phyloP scores from a whole-genome alignment of 1,139 yeast genomes.

The Kurtzmaniella quercitrusa region DNA sequence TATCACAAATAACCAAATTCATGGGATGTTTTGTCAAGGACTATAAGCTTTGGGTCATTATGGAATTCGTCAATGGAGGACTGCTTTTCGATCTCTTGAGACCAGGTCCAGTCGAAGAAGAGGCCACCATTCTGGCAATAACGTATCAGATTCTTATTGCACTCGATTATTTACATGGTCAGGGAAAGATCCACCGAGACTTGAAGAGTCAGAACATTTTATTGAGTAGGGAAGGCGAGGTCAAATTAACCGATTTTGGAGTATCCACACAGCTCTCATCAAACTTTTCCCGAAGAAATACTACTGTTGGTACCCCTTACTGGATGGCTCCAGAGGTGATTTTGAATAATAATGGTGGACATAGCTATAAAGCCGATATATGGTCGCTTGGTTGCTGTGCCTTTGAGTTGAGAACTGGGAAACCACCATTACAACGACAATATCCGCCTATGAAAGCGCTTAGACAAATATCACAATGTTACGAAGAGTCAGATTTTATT shows the following conservation, averaged over 20 bases:
- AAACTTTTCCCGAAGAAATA: conserved; percentile 71
- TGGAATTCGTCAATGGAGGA: conserved; percentile 86
- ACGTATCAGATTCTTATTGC: conserved; percentile 62
- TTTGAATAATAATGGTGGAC: conserved; percentile 69
- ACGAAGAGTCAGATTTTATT: conserved; percentile 28
- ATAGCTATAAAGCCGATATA: conserved; percentile 84
- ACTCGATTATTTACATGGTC: conserved; percentile 64
- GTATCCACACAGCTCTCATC: conserved; percentile 85
- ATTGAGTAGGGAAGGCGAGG: conserved; percentile 65
- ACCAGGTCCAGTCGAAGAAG: conserved; percentile 55
- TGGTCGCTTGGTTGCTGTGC: conserved; percentile 96
- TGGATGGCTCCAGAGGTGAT: conserved; percentile 99
- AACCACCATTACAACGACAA: conserved; percentile 71
- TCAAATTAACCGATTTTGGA: conserved; percentile 94
- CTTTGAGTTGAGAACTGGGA: conserved; percentile 76
- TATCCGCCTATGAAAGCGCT: conserved; percentile 80
- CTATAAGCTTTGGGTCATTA: conserved; percentile 77
- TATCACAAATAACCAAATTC: conserved; percentile 67
- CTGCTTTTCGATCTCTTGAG: conserved; percentile 64
- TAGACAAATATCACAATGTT: conserved; percentile 40
- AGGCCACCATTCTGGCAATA: conserved; percentile 51
- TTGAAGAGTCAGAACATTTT: conserved; percentile 82
- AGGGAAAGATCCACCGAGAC: conserved; percentile 83
- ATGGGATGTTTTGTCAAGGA: conserved; percentile 80
- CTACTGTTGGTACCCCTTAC: conserved; percentile 97